Percentiles rank a stretch among this genome's conserved stretches.
These are phyloP conservation scores for Venturia effusa DNA, from an alignment of 2,329 filamentous ascomycete genomes.

Conservation along the genomic window DNA sequence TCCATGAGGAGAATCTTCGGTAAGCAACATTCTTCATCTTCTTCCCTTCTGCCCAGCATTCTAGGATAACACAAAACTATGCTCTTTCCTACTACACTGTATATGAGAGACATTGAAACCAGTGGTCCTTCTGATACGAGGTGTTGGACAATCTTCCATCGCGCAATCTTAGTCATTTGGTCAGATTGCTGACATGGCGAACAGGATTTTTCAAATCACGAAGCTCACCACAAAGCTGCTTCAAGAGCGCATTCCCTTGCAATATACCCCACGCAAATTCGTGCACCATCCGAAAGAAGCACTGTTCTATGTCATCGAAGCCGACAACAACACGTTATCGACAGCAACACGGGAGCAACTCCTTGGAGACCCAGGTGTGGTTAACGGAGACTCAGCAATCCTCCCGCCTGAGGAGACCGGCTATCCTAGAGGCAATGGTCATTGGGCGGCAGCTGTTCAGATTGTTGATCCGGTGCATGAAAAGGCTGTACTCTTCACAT, in stretches of 20 bases:
- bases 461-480: conserved; percentile 67
- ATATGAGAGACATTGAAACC: conserved; percentile 32
- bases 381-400: conserved; percentile 57
- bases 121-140: conserved; percentile 92
- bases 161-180: conserved; percentile 11
- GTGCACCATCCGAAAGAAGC: conserved; percentile 79
- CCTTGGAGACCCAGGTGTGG: conserved; percentile 57
- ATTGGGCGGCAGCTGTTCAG: conserved; percentile 94
- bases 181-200: conserved; percentile 11
- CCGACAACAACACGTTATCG: conserved; percentile 84
- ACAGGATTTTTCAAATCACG: conserved; percentile 80
- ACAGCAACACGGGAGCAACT: conserved; percentile 66
- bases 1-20: conserved; percentile 79
- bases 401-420: conserved; percentile 78
- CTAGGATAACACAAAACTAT: conserved; percentile 13
- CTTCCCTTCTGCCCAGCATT: conserved; percentile 13
- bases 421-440: conserved; percentile 68
- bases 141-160: not conserved
- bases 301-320: conserved; percentile 87
- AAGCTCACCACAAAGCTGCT: conserved; percentile 76
- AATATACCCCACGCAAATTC: conserved; percentile 83
- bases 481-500: conserved; percentile 59
- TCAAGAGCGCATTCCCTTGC: conserved; percentile 74
- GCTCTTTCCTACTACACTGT: conserved; percentile 11
- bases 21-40: conserved; percentile 38